Evolutionary conservation across 2,329 filamentous ascomycete genomes (phyloP), one percentile per base, ranked within the genome.

Genomic region (Daldinia sp.): DNA sequence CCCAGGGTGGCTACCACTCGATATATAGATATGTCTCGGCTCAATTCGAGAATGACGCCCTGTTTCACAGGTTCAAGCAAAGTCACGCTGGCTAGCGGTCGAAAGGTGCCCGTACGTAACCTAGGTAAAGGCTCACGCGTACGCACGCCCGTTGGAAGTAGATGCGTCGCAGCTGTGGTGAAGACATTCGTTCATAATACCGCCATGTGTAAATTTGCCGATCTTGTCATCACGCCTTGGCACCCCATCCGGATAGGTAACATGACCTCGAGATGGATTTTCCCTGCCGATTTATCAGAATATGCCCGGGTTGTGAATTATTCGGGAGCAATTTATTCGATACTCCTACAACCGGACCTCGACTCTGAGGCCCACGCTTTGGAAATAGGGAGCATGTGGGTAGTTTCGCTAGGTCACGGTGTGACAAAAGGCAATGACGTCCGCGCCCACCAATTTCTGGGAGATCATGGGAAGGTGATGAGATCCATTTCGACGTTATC

Each of bases 321-420:
- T 58, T 84, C 84, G 0, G 87, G 87, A 0, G 75, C 75, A 1
- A 80, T 90, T 5, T 90, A 88, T 78, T 90, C 88, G 0, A 78
- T 90, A 0, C 74, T 90, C 18, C 77, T 90, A 18, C 81, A 88
- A 76, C 79, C 79, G 1, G 82, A 85, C 67, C 54, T 53, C 1
- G 77, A 82, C 60, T 50, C 76, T 0, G 80, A 82, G 6, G 83
- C 84, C 0, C 87, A 90, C 72, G 85, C 86, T 0, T 78, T 90
- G 33, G 73, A 76, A 1, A 79, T 87, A 13, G 82, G 77, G n/a
- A 79, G 78, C 4, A 56, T 81, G 48, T 87, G 85, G 83, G 88
- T 84, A 13, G 87, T 88, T 0, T 87, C 88, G 0, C 78, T 90
- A 12, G 89, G 88, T 0, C 88, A 90, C 72, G 88, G 88, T 0